Evolutionary conservation across 129 eudicot species (phyloP).

Genomic region (Helianthus annuus): DNA sequence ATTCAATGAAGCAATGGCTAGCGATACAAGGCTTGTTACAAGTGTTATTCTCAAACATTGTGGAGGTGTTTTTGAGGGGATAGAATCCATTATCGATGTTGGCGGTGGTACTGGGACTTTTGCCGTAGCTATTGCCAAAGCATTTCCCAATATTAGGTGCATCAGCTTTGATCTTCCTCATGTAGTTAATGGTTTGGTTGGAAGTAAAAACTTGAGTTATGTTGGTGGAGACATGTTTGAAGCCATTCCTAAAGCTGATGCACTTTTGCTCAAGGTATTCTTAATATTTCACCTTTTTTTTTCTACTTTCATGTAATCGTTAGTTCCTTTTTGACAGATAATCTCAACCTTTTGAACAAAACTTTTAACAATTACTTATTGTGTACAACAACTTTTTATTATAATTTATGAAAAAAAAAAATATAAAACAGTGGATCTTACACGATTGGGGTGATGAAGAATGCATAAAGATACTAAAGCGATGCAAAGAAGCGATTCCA

Average conservation of each 20-base stretch:
- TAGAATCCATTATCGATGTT: slow-evolving; percentile 35
- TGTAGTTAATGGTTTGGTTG: slow-evolving; percentile 28
- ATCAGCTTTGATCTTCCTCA: slow-evolving; percentile 37
- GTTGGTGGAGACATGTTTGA: slow-evolving; percentile 29
- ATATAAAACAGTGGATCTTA: slow-evolving; percentile 17
- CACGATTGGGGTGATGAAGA: slow-evolving; percentile 27
- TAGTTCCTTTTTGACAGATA: too few relatives aligned
- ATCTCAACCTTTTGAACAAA: too few relatives aligned
- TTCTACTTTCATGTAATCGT: neutral
- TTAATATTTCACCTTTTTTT: too few relatives aligned
- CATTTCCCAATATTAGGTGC: slow-evolving; percentile 19
- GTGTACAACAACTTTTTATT: too few relatives aligned
- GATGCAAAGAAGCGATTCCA: too few relatives aligned
- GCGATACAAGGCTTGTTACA: slow-evolving; percentile 23
- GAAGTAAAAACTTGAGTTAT: slow-evolving; percentile 10
- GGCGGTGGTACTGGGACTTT: slow-evolving; percentile 39
- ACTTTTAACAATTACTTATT: too few relatives aligned
- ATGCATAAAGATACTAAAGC: slow-evolving; percentile 14
- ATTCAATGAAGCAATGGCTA: slow-evolving; percentile 19
- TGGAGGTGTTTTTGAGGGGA: neutral
- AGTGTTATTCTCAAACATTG: slow-evolving; percentile 9
- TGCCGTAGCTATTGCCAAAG: slow-evolving; percentile 21
- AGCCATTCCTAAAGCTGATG: slow-evolving; percentile 21
- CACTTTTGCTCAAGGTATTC: slow-evolving; percentile 15
- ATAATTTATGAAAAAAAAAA: too few relatives aligned